Evolutionary conservation across 371 early-diverging fungal species (phyloP).

Genomic region (Lichtheimia ramosa): DNA sequence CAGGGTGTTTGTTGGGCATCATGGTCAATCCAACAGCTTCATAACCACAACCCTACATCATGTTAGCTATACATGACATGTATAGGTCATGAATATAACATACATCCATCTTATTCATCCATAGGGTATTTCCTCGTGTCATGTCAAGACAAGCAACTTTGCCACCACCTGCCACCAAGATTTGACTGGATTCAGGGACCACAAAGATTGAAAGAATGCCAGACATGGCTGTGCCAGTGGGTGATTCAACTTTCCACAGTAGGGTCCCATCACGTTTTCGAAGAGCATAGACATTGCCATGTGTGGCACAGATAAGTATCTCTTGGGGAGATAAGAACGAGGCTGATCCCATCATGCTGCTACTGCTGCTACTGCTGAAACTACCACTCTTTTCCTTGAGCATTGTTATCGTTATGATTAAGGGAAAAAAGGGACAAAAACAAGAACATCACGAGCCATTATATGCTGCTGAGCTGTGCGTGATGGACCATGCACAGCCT

Average conservation of each 20-base stretch:
- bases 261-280: conserved; percentile 25
- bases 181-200: conserved; percentile 12
- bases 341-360: too few relatives aligned
- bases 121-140: conserved; percentile 19
- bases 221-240: conserved; percentile 11
- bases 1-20: conserved; percentile 10
- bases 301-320: conserved; percentile 25
- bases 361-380: conserved; percentile 1
- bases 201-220: conserved; percentile 26
- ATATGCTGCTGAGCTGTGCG: too few relatives aligned
- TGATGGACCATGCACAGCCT: too few relatives aligned
- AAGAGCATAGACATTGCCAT: conserved; percentile 31
- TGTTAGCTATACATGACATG: background rate
- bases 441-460: too few relatives aligned
- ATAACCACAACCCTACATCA: conserved; percentile 16
- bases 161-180: conserved; percentile 21
- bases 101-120: conserved; percentile 36
- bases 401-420: too few relatives aligned
- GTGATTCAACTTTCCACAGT: conserved; percentile 23
- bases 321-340: conserved; percentile 1
- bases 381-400: too few relatives aligned
- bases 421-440: too few relatives aligned
- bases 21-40: conserved; percentile 15
- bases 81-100: background rate
- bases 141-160: conserved; percentile 20